Base-by-base conservation (phyloP, 768 basidiomycete genomes). In the Russula emetica region DNA sequence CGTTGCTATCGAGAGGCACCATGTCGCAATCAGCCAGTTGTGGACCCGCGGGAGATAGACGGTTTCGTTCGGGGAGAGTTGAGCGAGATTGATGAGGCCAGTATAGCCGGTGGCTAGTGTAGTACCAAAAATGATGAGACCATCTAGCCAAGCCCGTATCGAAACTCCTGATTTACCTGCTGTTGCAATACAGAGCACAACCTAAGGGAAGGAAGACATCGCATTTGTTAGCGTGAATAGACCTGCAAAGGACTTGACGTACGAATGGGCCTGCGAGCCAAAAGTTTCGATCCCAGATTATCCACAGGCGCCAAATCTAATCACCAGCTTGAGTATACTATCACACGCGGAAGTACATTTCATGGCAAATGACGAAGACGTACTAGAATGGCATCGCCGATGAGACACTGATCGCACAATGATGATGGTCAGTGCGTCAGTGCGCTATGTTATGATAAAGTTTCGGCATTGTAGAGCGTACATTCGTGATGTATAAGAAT, bases 301-400 rank as follows among this genome's bases (percentile, higher is more conserved):
- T n/a, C 62, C 61, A 66, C 16, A 66, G 28, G 40, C 64, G 64
- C 64, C 64, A 66, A 14, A 66, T 63, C 64, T 66, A 26, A 11
- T 22, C 16, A 36, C 6, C 42, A 13, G 14, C 13, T 45, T 28
- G 52, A 53, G 30, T 34, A 24, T 14, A 42, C 36, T 18, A 40
- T n/a, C 24, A 62, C n/a, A 16, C 22, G 52, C 14, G 7, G 16
- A 44, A 18, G 38, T 3, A 24, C 26, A 13, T 18, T 30, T 6
- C 3, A 26, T 14, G 11, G 44, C n/a, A 28, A 26, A 10, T 55
- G n/a, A 32, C 3, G 24, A 32, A 5, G 20, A 54, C 57, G 13
- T 32, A 66, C 64, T 4, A 66, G 42, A 28, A 66, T 63, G 7
- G 49, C 61, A 44, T 66, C 64, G 4, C 64, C 64, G n/a, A 66